phyloP scores from a whole-genome alignment of 139 green algal genomes.

The Zygnema circumcarinatum region DNA sequence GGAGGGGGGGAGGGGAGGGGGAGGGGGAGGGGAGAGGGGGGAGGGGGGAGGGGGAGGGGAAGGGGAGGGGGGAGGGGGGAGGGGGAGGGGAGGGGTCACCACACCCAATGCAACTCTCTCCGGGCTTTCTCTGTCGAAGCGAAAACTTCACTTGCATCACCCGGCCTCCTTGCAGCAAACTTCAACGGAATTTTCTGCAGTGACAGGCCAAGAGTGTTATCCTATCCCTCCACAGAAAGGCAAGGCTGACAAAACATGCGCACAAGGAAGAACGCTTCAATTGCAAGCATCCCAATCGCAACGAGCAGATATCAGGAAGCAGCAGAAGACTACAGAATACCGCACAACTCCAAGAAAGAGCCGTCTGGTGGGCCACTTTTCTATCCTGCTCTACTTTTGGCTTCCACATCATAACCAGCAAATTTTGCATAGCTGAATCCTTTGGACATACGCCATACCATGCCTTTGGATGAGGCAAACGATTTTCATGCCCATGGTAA shows the following conservation, averaged over 20 bases:
- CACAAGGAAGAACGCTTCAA: background rate
- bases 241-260: background rate
- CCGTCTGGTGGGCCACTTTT: no score
- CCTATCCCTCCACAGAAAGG: background rate
- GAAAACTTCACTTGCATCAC: conserved; percentile 90
- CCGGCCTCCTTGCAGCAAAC: conserved; percentile 61
- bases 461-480: no score
- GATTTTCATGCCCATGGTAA: no score
- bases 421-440: no score
- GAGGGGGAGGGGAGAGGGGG: background rate
- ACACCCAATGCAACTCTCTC: conserved; percentile 89
- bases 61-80: background rate
- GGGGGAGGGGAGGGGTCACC: no score
- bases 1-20: no score
- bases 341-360: no score
- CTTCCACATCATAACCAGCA: no score
- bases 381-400: no score
- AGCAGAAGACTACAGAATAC: background rate
- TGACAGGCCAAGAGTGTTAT: background rate
- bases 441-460: no score
- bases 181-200: conserved; percentile 34
- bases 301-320: background rate
- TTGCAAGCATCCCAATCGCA: background rate
- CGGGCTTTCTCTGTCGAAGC: conserved; percentile 84
- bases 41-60: background rate